Percentiles rank a stretch among this genome's conserved stretches.
Conservation (phyloP, 1,284 basidiomycete genomes). For the Ceratobasidium sp. region DNA sequence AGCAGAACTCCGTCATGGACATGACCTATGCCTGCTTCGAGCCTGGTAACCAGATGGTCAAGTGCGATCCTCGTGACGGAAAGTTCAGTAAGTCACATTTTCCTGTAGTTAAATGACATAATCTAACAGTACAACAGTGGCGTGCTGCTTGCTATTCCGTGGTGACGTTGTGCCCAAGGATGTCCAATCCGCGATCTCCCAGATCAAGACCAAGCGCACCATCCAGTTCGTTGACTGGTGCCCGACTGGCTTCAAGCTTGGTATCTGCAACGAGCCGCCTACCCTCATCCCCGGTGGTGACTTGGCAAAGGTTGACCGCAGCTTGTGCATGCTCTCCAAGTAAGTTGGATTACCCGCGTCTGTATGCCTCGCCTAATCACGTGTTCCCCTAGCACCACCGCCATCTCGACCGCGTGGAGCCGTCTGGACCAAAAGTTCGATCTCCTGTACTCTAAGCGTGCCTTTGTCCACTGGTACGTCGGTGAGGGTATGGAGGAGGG, state of each 20-base stretch:
- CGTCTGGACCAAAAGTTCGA: slow-evolving; percentile 99
- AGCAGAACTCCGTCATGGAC: slow-evolving; percentile 97
- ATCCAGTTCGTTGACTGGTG: slow-evolving; percentile 99
- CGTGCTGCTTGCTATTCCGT: slow-evolving; percentile 89
- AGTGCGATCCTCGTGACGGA: slow-evolving; percentile 93
- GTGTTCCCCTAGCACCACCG: slow-evolving; percentile 73
- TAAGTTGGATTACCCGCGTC: slow-evolving; percentile 51
- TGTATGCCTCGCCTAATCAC: neutral
- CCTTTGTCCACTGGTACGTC: slow-evolving; percentile 94
- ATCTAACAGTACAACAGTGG: slow-evolving; percentile 63
- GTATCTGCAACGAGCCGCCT: slow-evolving; percentile 96
- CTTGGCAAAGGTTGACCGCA: slow-evolving; percentile 92
- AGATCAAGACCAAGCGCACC: slow-evolving; percentile 96
- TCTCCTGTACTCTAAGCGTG: slow-evolving; percentile 92
- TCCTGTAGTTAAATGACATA: neutral
- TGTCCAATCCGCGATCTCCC: slow-evolving; percentile 90
- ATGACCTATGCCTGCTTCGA: slow-evolving; percentile 99
- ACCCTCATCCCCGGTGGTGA: slow-evolving; percentile 93
- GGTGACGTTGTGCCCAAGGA: slow-evolving; percentile 99
- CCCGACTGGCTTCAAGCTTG: slow-evolving; percentile 65
- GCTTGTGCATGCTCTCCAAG: slow-evolving; percentile 97
- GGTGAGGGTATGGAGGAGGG: slow-evolving; percentile 99
- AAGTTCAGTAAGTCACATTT: slow-evolving; percentile 85
- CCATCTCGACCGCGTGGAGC: slow-evolving; percentile 93
- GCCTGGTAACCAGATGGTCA: slow-evolving; percentile 97